Evolutionary conservation across 1,284 basidiomycete species (phyloP).

Genomic region (Tilletia setariae): DNA sequence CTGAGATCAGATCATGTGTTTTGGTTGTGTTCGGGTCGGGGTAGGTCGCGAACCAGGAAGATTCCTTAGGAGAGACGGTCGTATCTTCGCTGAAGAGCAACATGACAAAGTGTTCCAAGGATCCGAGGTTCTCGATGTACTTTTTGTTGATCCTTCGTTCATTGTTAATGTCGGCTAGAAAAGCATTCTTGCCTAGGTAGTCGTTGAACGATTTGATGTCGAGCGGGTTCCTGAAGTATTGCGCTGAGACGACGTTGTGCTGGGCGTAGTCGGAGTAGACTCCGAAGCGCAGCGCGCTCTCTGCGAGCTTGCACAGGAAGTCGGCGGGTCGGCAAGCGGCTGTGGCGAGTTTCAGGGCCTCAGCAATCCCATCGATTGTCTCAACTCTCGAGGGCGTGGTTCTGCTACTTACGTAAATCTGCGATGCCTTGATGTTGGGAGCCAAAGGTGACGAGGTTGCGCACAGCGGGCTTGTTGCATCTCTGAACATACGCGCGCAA

Average conservation of each 20-base stretch:
- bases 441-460: constrained; percentile 69
- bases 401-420: background rate
- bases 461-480: constrained; percentile 62
- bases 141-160: constrained; percentile 37
- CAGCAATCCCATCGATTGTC: constrained; percentile 63
- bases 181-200: constrained; percentile 68
- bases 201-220: constrained; percentile 62
- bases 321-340: constrained; percentile 68
- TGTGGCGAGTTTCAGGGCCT: constrained; percentile 62
- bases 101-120: constrained; percentile 54
- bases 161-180: constrained; percentile 57
- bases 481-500: constrained; percentile 82
- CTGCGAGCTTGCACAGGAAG: constrained; percentile 60
- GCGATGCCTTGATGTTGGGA: constrained; percentile 43
- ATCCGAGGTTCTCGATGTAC: constrained; percentile 44
- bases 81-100: constrained; percentile 48
- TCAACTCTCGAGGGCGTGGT: no score
- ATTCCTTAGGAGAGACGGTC: constrained; percentile 48
- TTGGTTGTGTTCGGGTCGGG: constrained; percentile 30
- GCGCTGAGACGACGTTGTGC: constrained; percentile 58
- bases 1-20: background rate
- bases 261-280: constrained; percentile 66
- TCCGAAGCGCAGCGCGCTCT: constrained; percentile 68
- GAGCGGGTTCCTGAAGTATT: constrained; percentile 68
- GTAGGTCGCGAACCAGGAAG: constrained; percentile 48